Evolutionary conservation across 2,329 filamentous ascomycete genomes (phyloP).

Genomic region (Geosmithia putterillii): DNA sequence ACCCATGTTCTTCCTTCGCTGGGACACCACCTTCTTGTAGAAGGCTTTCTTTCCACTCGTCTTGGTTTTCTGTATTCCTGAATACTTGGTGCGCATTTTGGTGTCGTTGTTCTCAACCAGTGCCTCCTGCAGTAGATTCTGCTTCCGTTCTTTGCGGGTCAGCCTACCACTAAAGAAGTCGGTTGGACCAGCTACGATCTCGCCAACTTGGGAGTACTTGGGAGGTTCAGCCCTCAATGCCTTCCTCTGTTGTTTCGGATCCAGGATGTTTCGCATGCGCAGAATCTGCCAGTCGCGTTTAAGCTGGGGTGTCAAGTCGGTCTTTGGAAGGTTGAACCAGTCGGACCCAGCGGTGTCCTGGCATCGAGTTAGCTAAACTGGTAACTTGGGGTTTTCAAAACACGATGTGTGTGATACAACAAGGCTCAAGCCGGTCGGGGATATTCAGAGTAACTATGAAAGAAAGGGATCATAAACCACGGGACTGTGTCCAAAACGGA

Average conservation of each 20-base stretch:
- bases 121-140: conserved; percentile 76
- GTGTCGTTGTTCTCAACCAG: conserved; percentile 37
- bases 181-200: conserved; percentile 75
- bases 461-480: conserved; percentile 45
- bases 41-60: conserved; percentile 79
- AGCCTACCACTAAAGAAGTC: conserved; percentile 77
- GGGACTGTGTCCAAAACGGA: conserved; percentile 36
- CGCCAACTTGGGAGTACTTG: conserved; percentile 79
- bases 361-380: conserved; percentile 9
- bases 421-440: not conserved
- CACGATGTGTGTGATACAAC: not conserved
- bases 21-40: conserved; percentile 63
- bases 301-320: conserved; percentile 69
- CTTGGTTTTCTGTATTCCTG: conserved; percentile 71
- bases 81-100: conserved; percentile 80
- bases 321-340: conserved; percentile 84
- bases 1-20: conserved; percentile 1
- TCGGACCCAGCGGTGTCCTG: conserved; percentile 57
- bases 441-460: conserved; percentile 64
- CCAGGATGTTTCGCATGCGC: conserved; percentile 77
- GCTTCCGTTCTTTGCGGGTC: conserved; percentile 77
- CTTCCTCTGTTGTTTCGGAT: conserved; percentile 91
- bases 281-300: conserved; percentile 84
- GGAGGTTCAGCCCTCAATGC: conserved; percentile 56
- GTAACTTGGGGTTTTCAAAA: not conserved